Evolutionary conservation across 768 basidiomycete genomes (phyloP).

Genomic region (Leccinum sublutescens): DNA sequence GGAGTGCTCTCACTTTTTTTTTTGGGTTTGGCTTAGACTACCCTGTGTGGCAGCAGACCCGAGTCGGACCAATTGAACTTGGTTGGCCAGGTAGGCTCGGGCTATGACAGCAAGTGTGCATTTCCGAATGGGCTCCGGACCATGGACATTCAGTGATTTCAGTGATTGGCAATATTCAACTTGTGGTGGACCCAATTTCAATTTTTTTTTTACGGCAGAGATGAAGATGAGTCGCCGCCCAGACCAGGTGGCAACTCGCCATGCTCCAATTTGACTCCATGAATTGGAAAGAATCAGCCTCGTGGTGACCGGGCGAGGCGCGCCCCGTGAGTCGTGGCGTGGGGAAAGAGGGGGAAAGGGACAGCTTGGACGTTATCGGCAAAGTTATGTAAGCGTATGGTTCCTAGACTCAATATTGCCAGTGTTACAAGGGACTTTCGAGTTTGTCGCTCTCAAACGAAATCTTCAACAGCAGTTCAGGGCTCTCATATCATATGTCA

Average conservation of each 20-base stretch:
- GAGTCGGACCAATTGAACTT: background rate
- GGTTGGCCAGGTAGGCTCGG: background rate
- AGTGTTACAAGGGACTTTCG: background rate
- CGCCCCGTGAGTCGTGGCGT: conserved; percentile 33
- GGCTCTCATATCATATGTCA: background rate
- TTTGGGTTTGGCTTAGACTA: background rate
- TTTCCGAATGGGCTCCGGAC: background rate
- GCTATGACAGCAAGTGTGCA: background rate
- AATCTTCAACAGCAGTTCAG: background rate
- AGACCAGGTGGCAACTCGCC: background rate
- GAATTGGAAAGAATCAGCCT: conserved; percentile 12
- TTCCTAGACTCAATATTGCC: background rate
- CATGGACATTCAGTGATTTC: background rate
- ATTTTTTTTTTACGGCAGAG: conserved; percentile 6
- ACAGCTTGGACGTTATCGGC: background rate
- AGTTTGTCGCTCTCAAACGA: background rate
- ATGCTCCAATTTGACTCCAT: background rate
- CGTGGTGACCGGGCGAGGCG: conserved; percentile 5
- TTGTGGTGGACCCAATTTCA: background rate
- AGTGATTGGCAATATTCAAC: background rate
- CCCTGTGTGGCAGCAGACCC: background rate
- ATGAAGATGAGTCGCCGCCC: background rate
- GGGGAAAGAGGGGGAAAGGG: background rate
- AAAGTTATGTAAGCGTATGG: background rate
- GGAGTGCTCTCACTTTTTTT: background rate